Evolutionary conservation across 1,284 basidiomycete species (phyloP).

Genomic region (Cerrena zonata): DNA sequence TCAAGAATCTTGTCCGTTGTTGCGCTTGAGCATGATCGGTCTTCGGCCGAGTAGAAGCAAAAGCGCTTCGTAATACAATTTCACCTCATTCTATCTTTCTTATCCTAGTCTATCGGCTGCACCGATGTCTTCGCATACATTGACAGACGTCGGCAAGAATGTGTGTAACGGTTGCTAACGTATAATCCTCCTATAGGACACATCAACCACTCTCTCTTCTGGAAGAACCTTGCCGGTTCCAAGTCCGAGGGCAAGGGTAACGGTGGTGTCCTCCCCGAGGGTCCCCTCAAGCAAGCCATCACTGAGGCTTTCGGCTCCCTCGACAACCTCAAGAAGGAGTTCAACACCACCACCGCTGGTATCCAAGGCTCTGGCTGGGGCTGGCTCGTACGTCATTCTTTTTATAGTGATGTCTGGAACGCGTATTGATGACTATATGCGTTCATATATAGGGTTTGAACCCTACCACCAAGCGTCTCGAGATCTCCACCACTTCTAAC

Average conservation of each 20-base stretch:
- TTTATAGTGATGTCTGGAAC: too few species aligned
- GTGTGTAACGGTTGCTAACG: background rate
- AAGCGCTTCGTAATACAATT: too few species aligned
- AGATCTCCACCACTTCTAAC: constrained; percentile 77
- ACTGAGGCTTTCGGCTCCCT: constrained; percentile 81
- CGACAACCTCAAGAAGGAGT: constrained; percentile 66
- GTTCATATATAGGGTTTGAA: constrained; percentile 50
- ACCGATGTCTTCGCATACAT: too few species aligned
- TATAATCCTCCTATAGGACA: constrained; percentile 59
- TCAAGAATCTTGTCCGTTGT: too few species aligned
- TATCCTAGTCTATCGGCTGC: too few species aligned
- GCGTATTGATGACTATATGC: too few species aligned
- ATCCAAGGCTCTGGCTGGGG: constrained; percentile 94
- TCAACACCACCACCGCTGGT: constrained; percentile 76
- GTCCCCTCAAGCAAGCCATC: constrained; percentile 78
- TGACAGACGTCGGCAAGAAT: too few species aligned
- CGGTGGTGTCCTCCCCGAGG: constrained; percentile 66
- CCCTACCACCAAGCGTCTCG: constrained; percentile 57
- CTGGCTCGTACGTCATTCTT: constrained; percentile 70
- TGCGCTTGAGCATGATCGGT: too few species aligned
- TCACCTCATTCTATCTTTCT: background rate
- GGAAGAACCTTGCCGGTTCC: constrained; percentile 87
- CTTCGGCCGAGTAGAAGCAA: too few species aligned
- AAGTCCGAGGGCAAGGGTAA: constrained; percentile 41
- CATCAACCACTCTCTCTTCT: constrained; percentile 93